Evolutionary conservation across 2,329 filamentous ascomycete genomes (phyloP).

Genomic region (Fusarium sulawesiense): DNA sequence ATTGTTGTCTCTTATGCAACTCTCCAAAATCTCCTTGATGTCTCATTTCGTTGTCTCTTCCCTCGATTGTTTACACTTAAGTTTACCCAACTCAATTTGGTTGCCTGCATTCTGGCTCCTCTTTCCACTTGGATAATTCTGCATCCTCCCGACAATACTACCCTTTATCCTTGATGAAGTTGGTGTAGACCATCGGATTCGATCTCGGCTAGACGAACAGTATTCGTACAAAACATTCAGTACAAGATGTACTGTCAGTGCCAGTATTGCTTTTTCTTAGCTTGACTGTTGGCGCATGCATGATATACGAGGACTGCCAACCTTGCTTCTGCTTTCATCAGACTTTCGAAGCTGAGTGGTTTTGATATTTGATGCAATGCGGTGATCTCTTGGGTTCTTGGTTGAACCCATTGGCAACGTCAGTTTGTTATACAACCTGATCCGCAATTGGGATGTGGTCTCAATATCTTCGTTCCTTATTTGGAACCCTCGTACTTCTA

Average conservation of each 20-base stretch:
- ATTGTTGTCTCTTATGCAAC: background rate
- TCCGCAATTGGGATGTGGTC: background rate
- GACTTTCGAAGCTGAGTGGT: background rate
- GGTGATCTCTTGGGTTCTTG: background rate
- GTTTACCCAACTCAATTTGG: slow-evolving; percentile 10
- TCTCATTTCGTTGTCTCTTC: slow-evolving; percentile 29
- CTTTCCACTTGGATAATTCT: slow-evolving; percentile 22
- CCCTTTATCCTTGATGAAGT: slow-evolving; percentile 3
- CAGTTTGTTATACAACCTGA: background rate
- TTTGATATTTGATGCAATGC: background rate
- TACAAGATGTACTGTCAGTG: background rate
- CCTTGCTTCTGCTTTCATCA: background rate
- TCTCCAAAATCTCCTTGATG: background rate
- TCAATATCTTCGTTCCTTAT: background rate
- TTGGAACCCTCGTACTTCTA: background rate
- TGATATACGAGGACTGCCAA: background rate
- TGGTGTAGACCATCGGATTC: background rate
- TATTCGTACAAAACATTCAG: background rate
- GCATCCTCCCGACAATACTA: slow-evolving; percentile 30
- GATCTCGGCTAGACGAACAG: background rate
- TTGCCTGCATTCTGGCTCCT: slow-evolving; percentile 30
- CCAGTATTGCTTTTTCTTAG: background rate
- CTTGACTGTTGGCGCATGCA: background rate
- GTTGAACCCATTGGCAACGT: background rate
- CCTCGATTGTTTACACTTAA: slow-evolving; percentile 9